phyloP scores from a whole-genome alignment of 768 basidiomycete genomes.

The Lentinula edodes region DNA sequence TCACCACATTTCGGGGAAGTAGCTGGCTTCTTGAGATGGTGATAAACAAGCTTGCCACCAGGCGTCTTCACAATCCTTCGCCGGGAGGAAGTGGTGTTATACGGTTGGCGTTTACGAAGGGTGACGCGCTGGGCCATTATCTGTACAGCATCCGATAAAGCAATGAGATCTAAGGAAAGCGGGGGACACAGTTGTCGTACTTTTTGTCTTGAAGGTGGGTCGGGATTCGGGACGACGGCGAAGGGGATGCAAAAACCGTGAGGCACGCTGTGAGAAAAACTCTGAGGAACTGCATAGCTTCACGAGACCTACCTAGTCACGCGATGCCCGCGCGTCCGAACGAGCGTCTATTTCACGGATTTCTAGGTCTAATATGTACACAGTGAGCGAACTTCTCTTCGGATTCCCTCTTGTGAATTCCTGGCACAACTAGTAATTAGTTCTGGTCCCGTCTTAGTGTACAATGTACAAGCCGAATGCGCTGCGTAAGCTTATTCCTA shows the following conservation, averaged over 20 bases:
- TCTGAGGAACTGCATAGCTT: neutral
- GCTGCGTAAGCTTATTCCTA: too few species aligned
- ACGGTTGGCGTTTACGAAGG: constrained; percentile 95
- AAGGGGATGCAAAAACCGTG: neutral
- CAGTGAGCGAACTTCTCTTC: too few species aligned
- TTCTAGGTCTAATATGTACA: too few species aligned
- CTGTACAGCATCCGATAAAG: constrained; percentile 8
- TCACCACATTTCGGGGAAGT: constrained; percentile 97
- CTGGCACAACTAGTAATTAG: too few species aligned
- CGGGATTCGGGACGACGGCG: neutral
- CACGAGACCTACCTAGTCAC: neutral
- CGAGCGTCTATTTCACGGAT: too few species aligned
- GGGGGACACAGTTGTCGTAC: constrained; percentile 38
- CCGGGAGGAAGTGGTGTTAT: constrained; percentile 97
- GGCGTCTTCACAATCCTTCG: constrained; percentile 96
- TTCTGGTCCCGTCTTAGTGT: too few species aligned
- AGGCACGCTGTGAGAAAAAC: neutral
- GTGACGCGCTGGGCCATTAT: constrained; percentile 98
- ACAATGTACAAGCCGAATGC: too few species aligned
- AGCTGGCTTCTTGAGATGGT: constrained; percentile 94
- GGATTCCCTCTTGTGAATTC: too few species aligned
- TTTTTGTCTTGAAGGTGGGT: constrained; percentile 2
- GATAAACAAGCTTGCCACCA: constrained; percentile 96
- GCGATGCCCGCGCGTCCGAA: neutral
- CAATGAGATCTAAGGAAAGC: constrained; percentile 27